phyloP scores from a whole-genome alignment of 1,139 yeast species.

The Kluyveromyces sp. region DNA sequence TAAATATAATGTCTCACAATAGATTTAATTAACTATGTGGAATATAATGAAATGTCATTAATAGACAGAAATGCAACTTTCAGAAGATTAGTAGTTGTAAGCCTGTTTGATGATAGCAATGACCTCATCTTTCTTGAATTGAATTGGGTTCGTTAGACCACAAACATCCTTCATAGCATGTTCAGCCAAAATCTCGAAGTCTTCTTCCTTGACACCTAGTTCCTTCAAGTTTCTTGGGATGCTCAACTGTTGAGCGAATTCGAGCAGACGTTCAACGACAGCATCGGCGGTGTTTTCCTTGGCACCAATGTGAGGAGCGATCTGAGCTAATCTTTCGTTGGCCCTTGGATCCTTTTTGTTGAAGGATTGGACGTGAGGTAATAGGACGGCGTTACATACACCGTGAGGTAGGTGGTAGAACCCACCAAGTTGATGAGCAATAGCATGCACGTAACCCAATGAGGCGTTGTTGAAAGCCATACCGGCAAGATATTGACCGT shows the following conservation, averaged over 20 bases:
- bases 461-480: constrained; percentile 24
- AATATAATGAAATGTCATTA: too few relatives aligned
- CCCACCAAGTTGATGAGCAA: constrained; percentile 22
- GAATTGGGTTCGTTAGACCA: constrained; percentile 18
- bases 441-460: constrained; percentile 20
- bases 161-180: constrained; percentile 22
- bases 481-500: constrained; percentile 21
- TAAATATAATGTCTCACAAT: too few relatives aligned
- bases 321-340: constrained; percentile 15
- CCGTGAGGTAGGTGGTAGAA: constrained; percentile 21
- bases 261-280: constrained; percentile 13
- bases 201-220: constrained; percentile 18
- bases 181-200: constrained; percentile 17
- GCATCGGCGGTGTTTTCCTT: constrained; percentile 13
- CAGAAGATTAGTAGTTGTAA: constrained; percentile 13
- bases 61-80: too few relatives aligned
- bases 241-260: constrained; percentile 12
- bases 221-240: constrained; percentile 19
- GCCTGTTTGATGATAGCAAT: constrained; percentile 17
- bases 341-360: constrained; percentile 12
- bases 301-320: constrained; percentile 16
- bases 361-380: constrained; percentile 19
- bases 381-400: constrained; percentile 19
- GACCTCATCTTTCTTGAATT: constrained; percentile 19
- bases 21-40: too few relatives aligned